Percentiles rank a stretch among this genome's conserved stretches.
These are phyloP conservation scores for Aspergillus sp. DNA, from an alignment of 2,329 filamentous ascomycete species.

Conservation along the genomic window DNA sequence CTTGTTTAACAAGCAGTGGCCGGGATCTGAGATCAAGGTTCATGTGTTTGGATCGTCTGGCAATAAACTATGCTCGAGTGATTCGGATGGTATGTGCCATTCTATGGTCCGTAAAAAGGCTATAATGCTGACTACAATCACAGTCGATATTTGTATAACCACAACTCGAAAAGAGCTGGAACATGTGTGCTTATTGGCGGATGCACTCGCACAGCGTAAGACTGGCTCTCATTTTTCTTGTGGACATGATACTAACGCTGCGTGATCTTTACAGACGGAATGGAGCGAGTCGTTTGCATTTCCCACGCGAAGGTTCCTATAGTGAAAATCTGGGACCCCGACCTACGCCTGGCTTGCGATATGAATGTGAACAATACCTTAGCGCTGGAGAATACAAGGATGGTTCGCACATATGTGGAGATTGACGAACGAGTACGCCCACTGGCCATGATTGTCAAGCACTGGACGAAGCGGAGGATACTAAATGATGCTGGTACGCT, in stretches of 20 bases:
- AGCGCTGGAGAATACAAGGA: slow-evolving; percentile 92
- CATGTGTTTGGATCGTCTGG: slow-evolving; percentile 98
- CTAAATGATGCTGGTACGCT: slow-evolving; percentile 91
- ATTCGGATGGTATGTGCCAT: slow-evolving; percentile 79
- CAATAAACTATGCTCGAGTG: slow-evolving; percentile 90
- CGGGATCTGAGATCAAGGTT: slow-evolving; percentile 84
- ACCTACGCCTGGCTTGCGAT: slow-evolving; percentile 85
- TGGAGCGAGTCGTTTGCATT: slow-evolving; percentile 95
- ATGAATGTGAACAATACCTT: slow-evolving; percentile 99
- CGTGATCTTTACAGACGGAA: slow-evolving; percentile 68
- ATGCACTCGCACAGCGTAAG: slow-evolving; percentile 82
- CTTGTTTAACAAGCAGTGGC: slow-evolving; percentile 89
- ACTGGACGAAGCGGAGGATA: slow-evolving; percentile 92
- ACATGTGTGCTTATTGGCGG: slow-evolving; percentile 86
- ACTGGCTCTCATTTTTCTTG: slow-evolving; percentile 22
- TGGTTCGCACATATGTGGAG: slow-evolving; percentile 97
- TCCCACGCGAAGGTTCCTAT: slow-evolving; percentile 96
- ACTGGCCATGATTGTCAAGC: slow-evolving; percentile 94
- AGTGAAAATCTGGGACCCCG: slow-evolving; percentile 98
- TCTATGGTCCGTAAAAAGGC: background rate
- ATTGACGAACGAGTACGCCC: slow-evolving; percentile 89
- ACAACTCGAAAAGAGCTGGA: slow-evolving; percentile 87
- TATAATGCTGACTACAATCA: slow-evolving; percentile 29
- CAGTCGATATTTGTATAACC: slow-evolving; percentile 97
- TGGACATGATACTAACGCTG: slow-evolving; percentile 20